phyloP scores from a whole-genome alignment of 2,329 filamentous ascomycete species.

The Penicillium vulpinum region DNA sequence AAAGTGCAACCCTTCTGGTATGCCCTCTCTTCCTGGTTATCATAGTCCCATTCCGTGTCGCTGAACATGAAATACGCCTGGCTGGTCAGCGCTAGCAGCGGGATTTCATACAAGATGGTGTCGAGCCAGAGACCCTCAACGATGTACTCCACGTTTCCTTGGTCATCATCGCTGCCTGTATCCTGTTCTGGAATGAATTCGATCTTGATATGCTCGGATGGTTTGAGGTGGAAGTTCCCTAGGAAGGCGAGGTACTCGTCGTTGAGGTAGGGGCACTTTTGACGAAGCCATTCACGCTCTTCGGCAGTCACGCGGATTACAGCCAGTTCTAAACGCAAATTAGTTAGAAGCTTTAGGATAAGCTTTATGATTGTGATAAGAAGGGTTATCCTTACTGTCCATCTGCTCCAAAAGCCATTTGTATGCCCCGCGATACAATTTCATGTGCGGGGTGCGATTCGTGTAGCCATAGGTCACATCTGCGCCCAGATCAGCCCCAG shows the following conservation, averaged over 20 bases:
- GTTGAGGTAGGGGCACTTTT: slow-evolving; percentile 77
- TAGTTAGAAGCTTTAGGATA: not conserved
- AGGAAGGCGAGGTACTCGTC: slow-evolving; percentile 78
- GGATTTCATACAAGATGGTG: slow-evolving; percentile 97
- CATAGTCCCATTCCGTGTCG: slow-evolving; percentile 88
- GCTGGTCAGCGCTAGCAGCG: slow-evolving; percentile 83
- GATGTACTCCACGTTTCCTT: slow-evolving; percentile 74
- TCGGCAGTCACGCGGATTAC: slow-evolving; percentile 76
- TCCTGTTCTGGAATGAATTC: slow-evolving; percentile 60
- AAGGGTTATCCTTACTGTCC: slow-evolving; percentile 57
- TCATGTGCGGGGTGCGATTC: slow-evolving; percentile 92
- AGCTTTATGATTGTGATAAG: not conserved
- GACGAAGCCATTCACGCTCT: slow-evolving; percentile 75
- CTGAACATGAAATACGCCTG: slow-evolving; percentile 98
- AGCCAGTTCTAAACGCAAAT: slow-evolving; percentile 63
- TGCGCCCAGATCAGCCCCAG: slow-evolving; percentile 4
- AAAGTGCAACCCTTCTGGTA: slow-evolving; percentile 76
- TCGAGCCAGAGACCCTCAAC: slow-evolving; percentile 87
- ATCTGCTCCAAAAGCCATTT: slow-evolving; percentile 84
- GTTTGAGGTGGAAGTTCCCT: slow-evolving; percentile 75
- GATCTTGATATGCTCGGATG: slow-evolving; percentile 74
- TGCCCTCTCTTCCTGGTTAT: slow-evolving; percentile 81
- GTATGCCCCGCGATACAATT: slow-evolving; percentile 78
- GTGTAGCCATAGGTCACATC: slow-evolving; percentile 91
- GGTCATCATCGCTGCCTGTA: slow-evolving; percentile 62